Evolutionary conservation across 345 rosid species (phyloP).

Genomic region (Tarenaya hassleriana): DNA sequence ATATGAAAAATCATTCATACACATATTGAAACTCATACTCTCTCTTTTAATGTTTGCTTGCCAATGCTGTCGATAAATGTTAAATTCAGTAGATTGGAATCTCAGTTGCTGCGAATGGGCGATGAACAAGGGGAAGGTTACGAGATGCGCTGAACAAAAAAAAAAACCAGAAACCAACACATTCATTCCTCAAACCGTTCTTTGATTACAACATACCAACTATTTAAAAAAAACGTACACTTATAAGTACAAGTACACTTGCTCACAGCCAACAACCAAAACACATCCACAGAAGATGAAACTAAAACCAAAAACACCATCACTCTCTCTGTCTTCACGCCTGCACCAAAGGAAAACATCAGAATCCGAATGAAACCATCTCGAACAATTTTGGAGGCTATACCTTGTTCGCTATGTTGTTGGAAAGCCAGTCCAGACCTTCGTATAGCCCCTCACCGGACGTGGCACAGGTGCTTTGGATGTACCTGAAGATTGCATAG

Average conservation of each 20-base stretch:
- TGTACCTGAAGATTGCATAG: slow-evolving; percentile 47
- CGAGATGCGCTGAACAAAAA: neutral
- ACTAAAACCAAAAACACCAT: too few relatives aligned
- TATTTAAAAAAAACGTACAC: too few relatives aligned
- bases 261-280: too few relatives aligned
- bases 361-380: neutral
- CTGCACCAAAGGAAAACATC: neutral
- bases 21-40: too few relatives aligned
- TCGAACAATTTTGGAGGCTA: neutral
- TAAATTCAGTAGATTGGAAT: too few relatives aligned
- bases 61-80: too few relatives aligned
- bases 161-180: too few relatives aligned
- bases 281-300: too few relatives aligned
- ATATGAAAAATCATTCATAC: too few relatives aligned
- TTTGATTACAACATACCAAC: neutral
- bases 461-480: slow-evolving; percentile 77
- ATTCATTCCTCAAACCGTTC: neutral
- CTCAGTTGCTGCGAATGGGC: too few relatives aligned
- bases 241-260: too few relatives aligned
- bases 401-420: slow-evolving; percentile 71
- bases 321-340: slow-evolving; percentile 10
- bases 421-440: slow-evolving; percentile 82
- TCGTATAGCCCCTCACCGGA: slow-evolving; percentile 77
- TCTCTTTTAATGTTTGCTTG: too few relatives aligned
- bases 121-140: slow-evolving; percentile 32